Evolutionary conservation across 257 asterid species (phyloP), one percentile per base, ranked within the genome.

Genomic region (Gentiana dahurica): DNA sequence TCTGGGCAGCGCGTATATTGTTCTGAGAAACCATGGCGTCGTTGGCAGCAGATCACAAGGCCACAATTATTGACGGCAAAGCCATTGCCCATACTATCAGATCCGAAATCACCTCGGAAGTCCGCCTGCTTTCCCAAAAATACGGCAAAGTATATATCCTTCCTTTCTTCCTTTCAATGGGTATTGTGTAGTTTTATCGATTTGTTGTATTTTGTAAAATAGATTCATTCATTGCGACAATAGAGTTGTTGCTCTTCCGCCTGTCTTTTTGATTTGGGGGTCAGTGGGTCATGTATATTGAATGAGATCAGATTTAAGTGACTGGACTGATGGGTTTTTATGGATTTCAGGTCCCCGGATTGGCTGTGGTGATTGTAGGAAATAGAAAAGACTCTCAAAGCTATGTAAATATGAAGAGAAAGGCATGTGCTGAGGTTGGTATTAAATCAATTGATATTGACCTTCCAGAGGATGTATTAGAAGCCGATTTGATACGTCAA

Each of bases 331-430:
- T 12, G 5, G 2, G 52, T 53, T 56, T 34, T 61, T 36, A 59
- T 52, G 73, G 63, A 68, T 69, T 65, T 73, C 77, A 91, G 98
- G 96, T 85, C 41, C 96, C 96, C 0, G 96, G 98, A 47, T 76
- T 91, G 60, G 98, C 98, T 0, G 98, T 91, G 49, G 95, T 91
- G 58, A 87, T 91, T 52, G 98, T 91, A 50, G 96, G 98, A 47
- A 53, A 71, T 13, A 83, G 95, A 70, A 91, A 87, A 74, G 98
- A 91, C 65, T 91, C 98, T 10, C 94, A 85, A 76, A 91, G 92
- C 79, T 91, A 91, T 69, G 98, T 91, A 45, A 73, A 34, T 59
- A 91, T 91, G 96, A 87, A 91, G 82, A 78, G 96, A 79, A 91
- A 85, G 67, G 89, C 98, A 7, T 91, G 96, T 70, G 85, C 94